These are phyloP conservation scores for Colletotrichum incanum DNA, from an alignment of 2,329 filamentous ascomycete genomes.

Conservation along the genomic window DNA sequence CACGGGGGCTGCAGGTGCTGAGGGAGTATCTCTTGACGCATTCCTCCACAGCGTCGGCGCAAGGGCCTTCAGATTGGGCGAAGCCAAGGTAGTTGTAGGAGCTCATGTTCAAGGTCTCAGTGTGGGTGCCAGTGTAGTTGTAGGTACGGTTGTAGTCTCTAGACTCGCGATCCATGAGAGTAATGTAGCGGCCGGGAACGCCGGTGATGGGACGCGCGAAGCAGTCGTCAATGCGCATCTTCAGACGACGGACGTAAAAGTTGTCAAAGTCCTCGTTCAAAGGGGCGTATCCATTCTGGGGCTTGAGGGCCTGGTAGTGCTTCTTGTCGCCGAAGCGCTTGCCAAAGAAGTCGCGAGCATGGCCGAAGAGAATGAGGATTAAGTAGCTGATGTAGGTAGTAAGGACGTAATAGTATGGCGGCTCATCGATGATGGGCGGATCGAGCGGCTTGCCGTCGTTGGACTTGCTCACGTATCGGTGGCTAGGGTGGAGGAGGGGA, in stretches of 20 bases:
- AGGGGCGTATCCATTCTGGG: constrained; percentile 91
- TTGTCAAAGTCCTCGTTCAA: constrained; percentile 99
- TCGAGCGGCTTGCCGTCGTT: constrained; percentile 81
- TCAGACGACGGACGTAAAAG: constrained; percentile 94
- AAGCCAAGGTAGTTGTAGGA: constrained; percentile 99
- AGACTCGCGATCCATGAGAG: constrained; percentile 90
- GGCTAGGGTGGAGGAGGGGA: constrained; percentile 83
- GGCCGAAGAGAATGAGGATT: constrained; percentile 94
- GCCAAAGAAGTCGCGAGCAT: constrained; percentile 97
- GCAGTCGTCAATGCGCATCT: constrained; percentile 96
- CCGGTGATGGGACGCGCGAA: constrained; percentile 94
- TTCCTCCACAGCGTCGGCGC: constrained; percentile 92
- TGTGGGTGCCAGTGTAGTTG: constrained; percentile 89
- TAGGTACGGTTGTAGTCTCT: constrained; percentile 94
- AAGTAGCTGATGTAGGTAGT: constrained; percentile 99
- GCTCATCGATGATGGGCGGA: constrained; percentile 92
- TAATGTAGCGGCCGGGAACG: constrained; percentile 95
- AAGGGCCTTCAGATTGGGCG: constrained; percentile 96
- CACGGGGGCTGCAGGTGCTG: constrained; percentile 84
- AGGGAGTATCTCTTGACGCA: constrained; percentile 89
- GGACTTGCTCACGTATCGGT: constrained; percentile 92
- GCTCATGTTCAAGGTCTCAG: constrained; percentile 97
- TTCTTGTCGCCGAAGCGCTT: constrained; percentile 92
- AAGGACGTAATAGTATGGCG: constrained; percentile 95
- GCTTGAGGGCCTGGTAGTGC: constrained; percentile 84